A percentile compares a stretch with the other conserved stretches of the same genome.
Conservation (phyloP, 2,329 filamentous ascomycete species). For the Ophiosphaerella narmari region DNA sequence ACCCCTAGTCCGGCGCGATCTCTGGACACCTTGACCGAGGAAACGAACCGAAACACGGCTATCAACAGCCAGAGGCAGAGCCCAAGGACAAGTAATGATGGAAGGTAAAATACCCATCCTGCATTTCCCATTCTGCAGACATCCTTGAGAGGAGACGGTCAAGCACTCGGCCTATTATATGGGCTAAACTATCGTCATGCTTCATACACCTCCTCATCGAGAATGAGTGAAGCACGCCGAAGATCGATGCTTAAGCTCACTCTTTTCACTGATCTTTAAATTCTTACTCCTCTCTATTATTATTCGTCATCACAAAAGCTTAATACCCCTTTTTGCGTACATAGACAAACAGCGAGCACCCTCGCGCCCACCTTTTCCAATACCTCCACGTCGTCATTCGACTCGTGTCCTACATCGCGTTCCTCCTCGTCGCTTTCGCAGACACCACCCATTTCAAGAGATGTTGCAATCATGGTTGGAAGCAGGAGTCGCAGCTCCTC, state of each 20-base stretch:
- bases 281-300: background rate
- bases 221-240: background rate
- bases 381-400: slow-evolving; percentile 13
- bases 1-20: slow-evolving; percentile 42
- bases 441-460: background rate
- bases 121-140: background rate
- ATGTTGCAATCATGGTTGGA: background rate
- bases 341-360: slow-evolving; percentile 6
- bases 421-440: slow-evolving; percentile 3
- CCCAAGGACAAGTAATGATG: slow-evolving; percentile 34
- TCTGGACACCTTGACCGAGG: slow-evolving; percentile 42
- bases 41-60: slow-evolving; percentile 44
- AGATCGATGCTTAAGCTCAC: no score
- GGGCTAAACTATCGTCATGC: background rate
- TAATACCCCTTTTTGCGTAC: slow-evolving; percentile 21
- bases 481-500: slow-evolving; percentile 9
- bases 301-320: slow-evolving; percentile 11
- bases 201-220: background rate
- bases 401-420: slow-evolving; percentile 6
- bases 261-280: background rate
- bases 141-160: no score
- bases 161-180: no score
- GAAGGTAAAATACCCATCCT: slow-evolving; percentile 24
- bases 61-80: slow-evolving; percentile 37
- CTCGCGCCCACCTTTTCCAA: slow-evolving; percentile 9